Evolutionary conservation across 108 stramenopile genomes (phyloP).

Genomic region (Epithemia pelagica): DNA sequence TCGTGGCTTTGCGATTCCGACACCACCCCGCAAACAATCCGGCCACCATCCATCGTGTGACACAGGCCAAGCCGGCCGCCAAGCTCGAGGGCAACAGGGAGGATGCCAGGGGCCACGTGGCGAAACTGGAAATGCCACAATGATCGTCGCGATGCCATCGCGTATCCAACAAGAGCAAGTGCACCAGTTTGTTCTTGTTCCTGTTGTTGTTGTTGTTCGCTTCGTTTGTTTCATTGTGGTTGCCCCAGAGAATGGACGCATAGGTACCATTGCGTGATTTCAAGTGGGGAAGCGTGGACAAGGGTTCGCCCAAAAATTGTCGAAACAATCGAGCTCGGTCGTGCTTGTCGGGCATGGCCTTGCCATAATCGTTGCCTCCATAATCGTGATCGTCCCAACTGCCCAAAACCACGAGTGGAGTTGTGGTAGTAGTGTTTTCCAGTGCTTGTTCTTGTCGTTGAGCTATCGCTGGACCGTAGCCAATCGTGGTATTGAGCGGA

Average conservation of each 20-base stretch:
- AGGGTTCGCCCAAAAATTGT: constrained; percentile 51
- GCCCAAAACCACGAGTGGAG: constrained; percentile 35
- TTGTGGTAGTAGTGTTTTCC: background rate
- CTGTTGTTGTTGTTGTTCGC: constrained; percentile 1
- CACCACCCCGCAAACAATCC: constrained; percentile 33
- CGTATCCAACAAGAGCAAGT: constrained; percentile 76
- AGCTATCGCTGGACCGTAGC: constrained; percentile 24
- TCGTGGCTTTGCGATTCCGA: constrained; percentile 16
- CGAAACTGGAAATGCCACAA: constrained; percentile 67
- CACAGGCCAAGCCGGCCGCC: constrained; percentile 55
- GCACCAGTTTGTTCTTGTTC: constrained; percentile 31
- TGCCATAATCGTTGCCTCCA: constrained; percentile 83
- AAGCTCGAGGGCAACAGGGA: too few species aligned
- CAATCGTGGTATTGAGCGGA: constrained; percentile 45
- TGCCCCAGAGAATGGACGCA: constrained; percentile 19
- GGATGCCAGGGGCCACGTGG: constrained; percentile 27
- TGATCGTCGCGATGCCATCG: constrained; percentile 68
- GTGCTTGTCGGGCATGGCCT: constrained; percentile 37
- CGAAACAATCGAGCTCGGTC: constrained; percentile 51
- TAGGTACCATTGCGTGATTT: constrained; percentile 48
- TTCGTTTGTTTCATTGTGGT: background rate
- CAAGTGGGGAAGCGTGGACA: background rate
- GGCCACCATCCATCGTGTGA: constrained; percentile 66
- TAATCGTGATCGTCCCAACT: constrained; percentile 92
- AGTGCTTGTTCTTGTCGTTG: background rate